Base-by-base conservation (phyloP, 1,284 basidiomycete genomes). In the Fomitopsis betulina region DNA sequence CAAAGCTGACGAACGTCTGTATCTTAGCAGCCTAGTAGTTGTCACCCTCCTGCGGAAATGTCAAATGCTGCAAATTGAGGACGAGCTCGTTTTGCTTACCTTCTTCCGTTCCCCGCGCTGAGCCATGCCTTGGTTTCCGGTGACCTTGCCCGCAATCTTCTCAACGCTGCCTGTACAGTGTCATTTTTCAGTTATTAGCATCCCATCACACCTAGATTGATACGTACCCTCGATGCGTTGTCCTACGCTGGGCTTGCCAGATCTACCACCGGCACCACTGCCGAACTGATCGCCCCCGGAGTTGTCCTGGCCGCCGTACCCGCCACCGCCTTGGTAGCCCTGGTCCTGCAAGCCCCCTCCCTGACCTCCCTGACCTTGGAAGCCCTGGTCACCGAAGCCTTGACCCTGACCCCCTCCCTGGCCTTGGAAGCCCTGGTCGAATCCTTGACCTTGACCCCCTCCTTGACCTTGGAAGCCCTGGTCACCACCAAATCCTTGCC, bases 71-170 rank as follows among this genome's bases (percentile, higher is more conserved):
- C 4, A 15, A n/a, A 25, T 2, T 17, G 2, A n/a, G 9, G 6
- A 4, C 12, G 12, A 17, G 13, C 12, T 15, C 12, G 15, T 12
- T 30, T 7, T 30, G 12, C 56, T 12, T 8, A 63, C 65, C 63
- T 67, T 66, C 58, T 66, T 63, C 39, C 64, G 64, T 25, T 65
- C 35, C 17, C 68, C 68, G 38, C 64, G 63, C 56, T 65, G 58
- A 7, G 43, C 56, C 61, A 63, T 59, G 49, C 39, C 59, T 7
- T 40, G 53, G 58, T 67, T 65, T 15, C 61, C 55, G n/a, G 63
- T 62, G 17, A 66, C 43, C 33, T 61, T 63, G 3, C 67, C 56
- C 4, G 56, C 47, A 10, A 57, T 17, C 38, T 57, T 51, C 42
- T 57, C 50, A 6, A 53, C n/a, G 15, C 33, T 33, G 39, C 56